Evolutionary conservation across 768 basidiomycete species (phyloP).

Genomic region (Lentinula detonsa): DNA sequence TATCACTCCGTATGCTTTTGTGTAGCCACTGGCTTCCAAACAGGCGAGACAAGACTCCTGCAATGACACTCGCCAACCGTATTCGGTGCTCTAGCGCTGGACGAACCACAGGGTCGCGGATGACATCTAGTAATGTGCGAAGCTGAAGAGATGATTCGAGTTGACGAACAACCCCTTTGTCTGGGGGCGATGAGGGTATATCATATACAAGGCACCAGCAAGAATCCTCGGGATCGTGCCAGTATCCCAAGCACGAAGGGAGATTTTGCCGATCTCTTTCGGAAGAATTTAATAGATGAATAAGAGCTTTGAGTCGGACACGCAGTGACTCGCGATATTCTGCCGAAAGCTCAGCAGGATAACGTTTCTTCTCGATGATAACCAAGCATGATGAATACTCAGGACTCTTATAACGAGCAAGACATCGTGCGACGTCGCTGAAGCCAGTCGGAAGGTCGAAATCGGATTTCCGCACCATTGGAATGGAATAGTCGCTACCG

Average conservation of each 20-base stretch:
- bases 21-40: constrained; percentile 9
- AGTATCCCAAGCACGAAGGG: constrained; percentile 8
- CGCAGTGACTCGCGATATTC: constrained; percentile 1
- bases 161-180: neutral
- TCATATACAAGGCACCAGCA: constrained; percentile 8
- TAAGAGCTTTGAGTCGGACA: constrained; percentile 2
- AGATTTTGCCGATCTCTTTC: neutral
- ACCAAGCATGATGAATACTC: constrained; percentile 1
- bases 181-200: neutral
- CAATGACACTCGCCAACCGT: neutral
- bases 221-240: constrained; percentile 2
- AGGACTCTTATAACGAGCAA: neutral
- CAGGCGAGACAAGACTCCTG: constrained; percentile 5
- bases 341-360: neutral
- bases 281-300: constrained; percentile 3
- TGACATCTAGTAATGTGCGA: neutral
- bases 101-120: neutral
- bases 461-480: neutral
- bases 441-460: neutral
- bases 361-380: constrained; percentile 7
- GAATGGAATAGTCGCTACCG: neutral
- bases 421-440: neutral
- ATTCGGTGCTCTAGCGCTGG: constrained; percentile 7
- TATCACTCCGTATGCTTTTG: constrained; percentile 7
- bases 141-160: neutral